Evolutionary conservation across 495 filamentous ascomycete species (phyloP), one percentile per base, ranked within the genome.

Genomic region (Daldinia loculata): DNA sequence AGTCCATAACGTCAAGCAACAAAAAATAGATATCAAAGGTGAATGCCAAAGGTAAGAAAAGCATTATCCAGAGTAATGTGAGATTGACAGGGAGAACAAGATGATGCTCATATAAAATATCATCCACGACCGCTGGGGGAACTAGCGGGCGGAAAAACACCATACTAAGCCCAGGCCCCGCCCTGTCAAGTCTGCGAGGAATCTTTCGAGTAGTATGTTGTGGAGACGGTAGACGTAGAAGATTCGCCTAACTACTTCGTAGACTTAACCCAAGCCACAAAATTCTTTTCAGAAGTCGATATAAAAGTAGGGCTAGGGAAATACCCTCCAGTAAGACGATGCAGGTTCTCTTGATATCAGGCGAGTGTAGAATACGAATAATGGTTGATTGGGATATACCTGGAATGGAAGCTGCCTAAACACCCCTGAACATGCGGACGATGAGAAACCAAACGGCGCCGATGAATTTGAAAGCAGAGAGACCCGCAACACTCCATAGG

Each of bases 381-480:
- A 30, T 59, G 14, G 19, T 50, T 29, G 63, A 38, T 22, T 63
- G 27, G 29, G 1, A 53, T 1, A 6, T 39, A 29, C 34, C 36
- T 41, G 12, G 38, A 41, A 14, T 41, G 6, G 4, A 55, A 62
- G 61, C 45, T 51, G 22, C 70, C 69, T 83, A 88, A 57, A 88
- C 86, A 56, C 86, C 86, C 72, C 93, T 89, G 72, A 95, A 95
- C 89, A 97, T 87, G 72, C 95, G 85, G 64, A 97, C 89, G 74
- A 98, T 85, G 86, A 98, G 89, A 79, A 96, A 99, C 96, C 96
- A 99, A 77, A 93, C 81, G 0, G 92, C 92, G 8, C 96, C 96
- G 34, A 94, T 77, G 74, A 98, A 98, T 78, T 96, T 93, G 79
- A 99, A 94, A 19, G 90, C 88, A 3, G 89, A 92, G 58, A 98